phyloP scores from a whole-genome alignment of 495 filamentous ascomycete species.

The Acidomyces sp. region DNA sequence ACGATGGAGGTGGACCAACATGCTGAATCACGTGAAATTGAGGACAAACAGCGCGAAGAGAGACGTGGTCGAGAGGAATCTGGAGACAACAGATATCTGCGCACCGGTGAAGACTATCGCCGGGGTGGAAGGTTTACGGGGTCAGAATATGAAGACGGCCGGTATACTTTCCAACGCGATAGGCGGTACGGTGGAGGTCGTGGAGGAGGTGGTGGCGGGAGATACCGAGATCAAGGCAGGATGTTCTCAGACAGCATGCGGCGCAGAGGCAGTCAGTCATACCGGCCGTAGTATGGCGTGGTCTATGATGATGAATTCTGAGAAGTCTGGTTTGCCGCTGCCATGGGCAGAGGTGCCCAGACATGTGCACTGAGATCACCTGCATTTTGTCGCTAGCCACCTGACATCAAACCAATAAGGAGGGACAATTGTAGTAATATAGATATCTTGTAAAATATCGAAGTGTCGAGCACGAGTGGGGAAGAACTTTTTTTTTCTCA shows the following conservation, averaged over 20 bases:
- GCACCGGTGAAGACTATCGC: not conserved
- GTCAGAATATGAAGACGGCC: too few relatives aligned
- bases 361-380: too few relatives aligned
- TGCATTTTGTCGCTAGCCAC: too few relatives aligned
- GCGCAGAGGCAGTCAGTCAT: constrained; percentile 6
- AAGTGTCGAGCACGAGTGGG: too few relatives aligned
- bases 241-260: constrained; percentile 13
- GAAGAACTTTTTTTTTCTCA: too few relatives aligned
- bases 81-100: not conserved
- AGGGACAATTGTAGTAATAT: too few relatives aligned
- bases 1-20: constrained; percentile 29
- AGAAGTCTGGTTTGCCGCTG: too few relatives aligned
- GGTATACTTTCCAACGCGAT: constrained; percentile 3
- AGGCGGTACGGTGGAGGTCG: constrained; percentile 6
- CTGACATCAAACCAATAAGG: too few relatives aligned
- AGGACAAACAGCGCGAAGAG: constrained; percentile 16
- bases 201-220: not conserved
- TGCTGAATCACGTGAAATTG: constrained; percentile 5
- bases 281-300: constrained; percentile 9
- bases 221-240: constrained; percentile 1
- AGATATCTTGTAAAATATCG: too few relatives aligned
- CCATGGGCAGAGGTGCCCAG: too few relatives aligned
- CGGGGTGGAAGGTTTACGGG: too few relatives aligned
- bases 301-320: too few relatives aligned
- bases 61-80: constrained; percentile 9